Percentiles rank a stretch among this genome's conserved stretches.
Evolutionary conservation across 2,329 filamentous ascomycete genomes (phyloP).

Genomic region (Fusarium papillatum): DNA sequence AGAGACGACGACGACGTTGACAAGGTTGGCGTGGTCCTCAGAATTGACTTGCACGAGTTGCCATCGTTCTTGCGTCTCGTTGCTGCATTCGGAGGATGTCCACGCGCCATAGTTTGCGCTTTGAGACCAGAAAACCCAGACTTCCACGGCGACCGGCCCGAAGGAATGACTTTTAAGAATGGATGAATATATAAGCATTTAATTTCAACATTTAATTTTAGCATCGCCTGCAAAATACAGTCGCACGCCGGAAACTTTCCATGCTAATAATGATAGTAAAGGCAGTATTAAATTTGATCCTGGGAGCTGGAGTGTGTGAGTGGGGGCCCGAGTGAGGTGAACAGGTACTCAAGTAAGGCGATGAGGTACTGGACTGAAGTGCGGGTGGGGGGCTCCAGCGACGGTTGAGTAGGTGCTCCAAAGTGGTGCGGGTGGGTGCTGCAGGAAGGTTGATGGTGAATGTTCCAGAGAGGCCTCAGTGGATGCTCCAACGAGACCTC

Average conservation of each 20-base stretch:
- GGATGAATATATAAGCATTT: background rate
- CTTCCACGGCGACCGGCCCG: background rate
- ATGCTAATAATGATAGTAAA: background rate
- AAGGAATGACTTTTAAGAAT: background rate
- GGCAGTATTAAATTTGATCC: background rate
- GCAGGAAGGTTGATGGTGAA: background rate
- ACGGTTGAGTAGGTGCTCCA: background rate
- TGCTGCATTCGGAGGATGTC: background rate
- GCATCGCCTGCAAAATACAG: background rate
- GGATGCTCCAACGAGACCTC: background rate
- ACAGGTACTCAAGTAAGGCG: background rate
- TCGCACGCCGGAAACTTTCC: background rate
- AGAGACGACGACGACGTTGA: background rate
- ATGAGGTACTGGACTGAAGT: background rate
- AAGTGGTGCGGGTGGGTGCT: background rate
- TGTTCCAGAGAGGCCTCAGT: background rate
- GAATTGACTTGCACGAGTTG: background rate
- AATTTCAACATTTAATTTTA: too few relatives aligned
- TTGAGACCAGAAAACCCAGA: background rate
- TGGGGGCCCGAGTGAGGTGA: background rate
- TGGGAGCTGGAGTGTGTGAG: background rate
- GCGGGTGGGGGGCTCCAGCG: background rate
- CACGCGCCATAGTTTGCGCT: background rate
- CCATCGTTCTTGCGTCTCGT: background rate
- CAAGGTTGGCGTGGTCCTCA: background rate